phyloP scores from a whole-genome alignment of 495 filamentous ascomycete genomes.

The Filosporella fistucella region DNA sequence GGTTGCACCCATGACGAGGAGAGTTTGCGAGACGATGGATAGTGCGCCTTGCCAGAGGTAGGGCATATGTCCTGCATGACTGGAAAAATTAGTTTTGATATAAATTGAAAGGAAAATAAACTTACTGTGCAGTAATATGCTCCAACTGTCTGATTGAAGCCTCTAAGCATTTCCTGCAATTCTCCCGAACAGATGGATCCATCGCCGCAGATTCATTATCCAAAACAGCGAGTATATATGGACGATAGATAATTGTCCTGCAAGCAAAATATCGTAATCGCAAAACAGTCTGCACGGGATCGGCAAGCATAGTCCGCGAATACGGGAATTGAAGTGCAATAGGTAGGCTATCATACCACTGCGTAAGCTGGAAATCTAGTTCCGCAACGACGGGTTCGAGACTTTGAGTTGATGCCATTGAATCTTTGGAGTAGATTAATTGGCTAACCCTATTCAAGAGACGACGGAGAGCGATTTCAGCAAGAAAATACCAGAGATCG shows the following conservation, averaged over 20 bases:
- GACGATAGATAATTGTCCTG: constrained; percentile 79
- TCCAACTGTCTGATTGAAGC: constrained; percentile 76
- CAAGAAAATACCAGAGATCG: constrained; percentile 80
- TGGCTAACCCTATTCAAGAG: constrained; percentile 76
- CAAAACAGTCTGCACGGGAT: constrained; percentile 75
- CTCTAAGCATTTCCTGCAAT: constrained; percentile 77
- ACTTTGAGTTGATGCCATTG: constrained; percentile 60
- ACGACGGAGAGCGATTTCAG: constrained; percentile 72
- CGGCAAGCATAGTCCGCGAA: constrained; percentile 54
- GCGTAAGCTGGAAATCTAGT: constrained; percentile 74
- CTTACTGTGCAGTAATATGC: constrained; percentile 70
- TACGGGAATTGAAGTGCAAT: constrained; percentile 71
- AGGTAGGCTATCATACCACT: constrained; percentile 79
- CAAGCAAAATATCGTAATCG: constrained; percentile 78
- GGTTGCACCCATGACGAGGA: constrained; percentile 78
- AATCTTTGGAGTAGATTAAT: constrained; percentile 74
- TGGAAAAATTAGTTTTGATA: constrained; percentile 22
- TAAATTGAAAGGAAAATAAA: constrained; percentile 10
- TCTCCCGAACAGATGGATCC: constrained; percentile 67
- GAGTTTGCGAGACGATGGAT: constrained; percentile 74
- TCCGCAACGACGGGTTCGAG: constrained; percentile 74
- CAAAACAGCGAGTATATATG: constrained; percentile 75
- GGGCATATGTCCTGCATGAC: constrained; percentile 80
- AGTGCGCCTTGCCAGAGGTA: constrained; percentile 83
- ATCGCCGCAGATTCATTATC: constrained; percentile 68